phyloP scores from a whole-genome alignment of 192 early-diverging fungal species.

The Linnemannia exigua region DNA sequence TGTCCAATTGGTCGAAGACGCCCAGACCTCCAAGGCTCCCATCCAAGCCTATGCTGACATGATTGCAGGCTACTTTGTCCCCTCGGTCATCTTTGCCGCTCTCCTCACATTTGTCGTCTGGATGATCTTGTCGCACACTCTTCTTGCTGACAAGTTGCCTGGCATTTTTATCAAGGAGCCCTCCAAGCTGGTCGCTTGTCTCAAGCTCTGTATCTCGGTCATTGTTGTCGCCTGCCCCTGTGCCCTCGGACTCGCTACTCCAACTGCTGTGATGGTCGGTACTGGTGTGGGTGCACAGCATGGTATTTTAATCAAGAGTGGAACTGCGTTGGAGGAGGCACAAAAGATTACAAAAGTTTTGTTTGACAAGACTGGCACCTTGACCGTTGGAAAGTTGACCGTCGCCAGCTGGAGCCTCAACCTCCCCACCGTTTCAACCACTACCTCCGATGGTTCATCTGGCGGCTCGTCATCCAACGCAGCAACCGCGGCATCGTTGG shows the following conservation, averaged over 20 bases:
- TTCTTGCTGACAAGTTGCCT: conserved; percentile 50
- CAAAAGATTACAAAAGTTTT: conserved; percentile 85
- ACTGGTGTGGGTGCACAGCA: conserved; percentile 95
- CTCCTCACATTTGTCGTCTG: conserved; percentile 81
- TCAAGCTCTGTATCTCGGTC: conserved; percentile 91
- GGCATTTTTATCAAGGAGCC: conserved; percentile 57
- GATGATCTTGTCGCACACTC: conserved; percentile 67
- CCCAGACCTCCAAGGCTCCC: conserved; percentile 93
- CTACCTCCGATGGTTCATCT: neutral
- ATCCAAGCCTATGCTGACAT: conserved; percentile 93
- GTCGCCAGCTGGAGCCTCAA: conserved; percentile 62
- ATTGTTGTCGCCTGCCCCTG: conserved; percentile 97
- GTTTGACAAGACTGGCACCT: conserved; percentile 98
- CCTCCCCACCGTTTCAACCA: neutral
- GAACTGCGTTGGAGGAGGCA: conserved; percentile 84
- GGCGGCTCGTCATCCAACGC: conserved; percentile 8
- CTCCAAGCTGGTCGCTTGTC: conserved; percentile 78
- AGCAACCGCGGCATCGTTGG: neutral
- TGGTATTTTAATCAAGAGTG: conserved; percentile 97
- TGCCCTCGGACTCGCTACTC: conserved; percentile 93
- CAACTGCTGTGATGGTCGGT: conserved; percentile 98
- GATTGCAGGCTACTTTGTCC: conserved; percentile 93
- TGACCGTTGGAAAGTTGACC: conserved; percentile 80
- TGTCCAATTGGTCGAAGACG: conserved; percentile 90
- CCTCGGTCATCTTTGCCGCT: conserved; percentile 80